Evolutionary conservation across 176 grass and related monocot genomes (phyloP).

Genomic region (Elymus sibiricus): DNA sequence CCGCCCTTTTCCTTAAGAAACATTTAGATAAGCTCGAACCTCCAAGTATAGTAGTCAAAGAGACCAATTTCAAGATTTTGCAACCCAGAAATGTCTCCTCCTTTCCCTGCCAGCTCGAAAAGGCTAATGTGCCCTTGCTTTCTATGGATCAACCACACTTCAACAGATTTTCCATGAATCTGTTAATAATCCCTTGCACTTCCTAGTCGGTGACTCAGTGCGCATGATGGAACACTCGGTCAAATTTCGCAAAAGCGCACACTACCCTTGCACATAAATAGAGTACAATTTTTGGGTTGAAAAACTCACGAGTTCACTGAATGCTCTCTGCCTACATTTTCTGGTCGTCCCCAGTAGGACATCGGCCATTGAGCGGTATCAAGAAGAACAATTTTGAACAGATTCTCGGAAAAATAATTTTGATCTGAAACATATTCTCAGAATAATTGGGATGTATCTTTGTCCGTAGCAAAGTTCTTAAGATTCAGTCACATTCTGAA

Average conservation of each 20-base stretch:
- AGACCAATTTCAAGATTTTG: not conserved
- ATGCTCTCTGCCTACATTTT: not conserved
- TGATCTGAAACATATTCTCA: not conserved
- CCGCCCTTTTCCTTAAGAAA: not conserved
- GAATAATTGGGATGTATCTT: no score
- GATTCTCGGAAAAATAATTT: not conserved
- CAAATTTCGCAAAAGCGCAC: not conserved
- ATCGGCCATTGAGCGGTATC: not conserved
- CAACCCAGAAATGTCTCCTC: not conserved
- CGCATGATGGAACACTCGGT: not conserved
- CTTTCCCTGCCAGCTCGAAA: not conserved
- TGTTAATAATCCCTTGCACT: not conserved
- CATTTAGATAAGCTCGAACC: not conserved
- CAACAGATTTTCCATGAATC: not conserved
- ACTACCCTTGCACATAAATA: not conserved
- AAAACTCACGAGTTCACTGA: not conserved
- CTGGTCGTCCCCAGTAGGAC: not conserved
- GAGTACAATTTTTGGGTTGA: not conserved
- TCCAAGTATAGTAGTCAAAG: not conserved
- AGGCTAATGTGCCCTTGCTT: not conserved
- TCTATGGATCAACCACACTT: not conserved
- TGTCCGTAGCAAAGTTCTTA: not conserved
- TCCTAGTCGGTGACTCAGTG: not conserved
- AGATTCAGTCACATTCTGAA: conserved; percentile 3
- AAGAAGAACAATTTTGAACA: not conserved